A percentile compares a stretch with the other conserved stretches of the same genome.
These are phyloP conservation scores for Dendrobium officinale DNA, from an alignment of 106 monocot species.

Conservation along the genomic window DNA sequence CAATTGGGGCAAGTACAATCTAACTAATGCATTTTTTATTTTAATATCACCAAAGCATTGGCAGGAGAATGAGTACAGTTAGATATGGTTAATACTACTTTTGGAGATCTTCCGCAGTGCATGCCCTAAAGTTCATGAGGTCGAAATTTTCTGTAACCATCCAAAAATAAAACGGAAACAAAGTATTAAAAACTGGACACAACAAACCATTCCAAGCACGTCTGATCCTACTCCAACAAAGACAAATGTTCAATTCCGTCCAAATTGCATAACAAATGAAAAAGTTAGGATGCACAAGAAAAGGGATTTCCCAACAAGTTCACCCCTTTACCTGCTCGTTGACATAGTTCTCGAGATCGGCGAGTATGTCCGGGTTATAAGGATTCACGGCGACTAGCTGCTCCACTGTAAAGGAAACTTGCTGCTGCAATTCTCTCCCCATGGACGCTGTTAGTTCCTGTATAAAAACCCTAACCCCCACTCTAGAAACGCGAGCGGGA, in stretches of 20 bases:
- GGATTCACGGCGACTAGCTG: slow-evolving; percentile 89
- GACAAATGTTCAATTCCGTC: not conserved
- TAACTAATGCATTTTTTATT: too few species aligned
- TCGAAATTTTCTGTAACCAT: not conserved
- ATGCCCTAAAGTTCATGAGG: not conserved
- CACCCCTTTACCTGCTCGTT: slow-evolving; percentile 70
- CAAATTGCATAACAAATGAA: not conserved
- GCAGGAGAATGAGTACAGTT: not conserved
- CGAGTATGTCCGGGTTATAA: slow-evolving; percentile 95
- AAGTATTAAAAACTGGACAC: not conserved
- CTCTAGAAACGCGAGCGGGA: not conserved
- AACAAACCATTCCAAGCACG: not conserved
- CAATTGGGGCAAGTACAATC: too few species aligned
- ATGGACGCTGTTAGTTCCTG: not conserved
- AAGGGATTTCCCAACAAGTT: not conserved
- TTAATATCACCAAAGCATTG: not conserved
- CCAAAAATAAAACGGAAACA: not conserved
- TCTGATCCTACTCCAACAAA: not conserved
- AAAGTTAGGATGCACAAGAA: not conserved
- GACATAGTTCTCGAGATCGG: slow-evolving; percentile 88
- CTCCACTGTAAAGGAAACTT: slow-evolving; percentile 68
- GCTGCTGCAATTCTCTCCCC: slow-evolving; percentile 16
- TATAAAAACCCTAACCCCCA: not conserved
- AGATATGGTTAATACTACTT: not conserved
- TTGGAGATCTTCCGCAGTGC: not conserved